These are phyloP conservation scores for Candida easanensis DNA, from an alignment of 805 yeast genomes.

Conservation along the genomic window DNA sequence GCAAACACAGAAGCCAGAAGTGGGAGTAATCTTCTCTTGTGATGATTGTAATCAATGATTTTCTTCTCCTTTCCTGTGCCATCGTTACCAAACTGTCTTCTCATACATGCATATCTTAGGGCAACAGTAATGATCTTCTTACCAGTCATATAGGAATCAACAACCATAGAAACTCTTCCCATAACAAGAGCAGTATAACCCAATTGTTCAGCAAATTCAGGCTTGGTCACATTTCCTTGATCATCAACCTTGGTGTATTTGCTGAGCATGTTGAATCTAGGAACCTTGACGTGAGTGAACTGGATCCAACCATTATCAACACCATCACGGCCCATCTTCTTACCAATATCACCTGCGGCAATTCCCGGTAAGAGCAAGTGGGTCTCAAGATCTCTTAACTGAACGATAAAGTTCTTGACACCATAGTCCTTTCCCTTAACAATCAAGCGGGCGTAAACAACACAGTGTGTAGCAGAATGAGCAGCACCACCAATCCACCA, in stretches of 20 bases:
- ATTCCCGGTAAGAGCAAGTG: conserved; percentile 71
- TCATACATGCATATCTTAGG: conserved; percentile 80
- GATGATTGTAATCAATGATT: conserved; percentile 52
- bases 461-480: conserved; percentile 84
- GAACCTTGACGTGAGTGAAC: conserved; percentile 78
- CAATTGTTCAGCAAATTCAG: conserved; percentile 76
- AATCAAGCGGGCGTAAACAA: conserved; percentile 80
- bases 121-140: conserved; percentile 82
- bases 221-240: conserved; percentile 62
- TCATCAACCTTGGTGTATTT: conserved; percentile 69
- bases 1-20: conserved; percentile 76
- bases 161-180: conserved; percentile 88
- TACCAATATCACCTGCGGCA: conserved; percentile 87
- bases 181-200: conserved; percentile 84
- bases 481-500: conserved; percentile 99
- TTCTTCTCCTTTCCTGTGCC: conserved; percentile 37
- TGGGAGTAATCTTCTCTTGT: conserved; percentile 78
- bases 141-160: conserved; percentile 77
- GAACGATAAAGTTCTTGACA: conserved; percentile 89
- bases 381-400: conserved; percentile 76
- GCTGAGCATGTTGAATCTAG: conserved; percentile 78
- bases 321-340: conserved; percentile 95
- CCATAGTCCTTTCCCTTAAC: conserved; percentile 87
- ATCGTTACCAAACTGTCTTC: conserved; percentile 71
- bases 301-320: conserved; percentile 98